Base-by-base conservation (phyloP, 805 yeast species). In the Saccharomyces jurei region DNA sequence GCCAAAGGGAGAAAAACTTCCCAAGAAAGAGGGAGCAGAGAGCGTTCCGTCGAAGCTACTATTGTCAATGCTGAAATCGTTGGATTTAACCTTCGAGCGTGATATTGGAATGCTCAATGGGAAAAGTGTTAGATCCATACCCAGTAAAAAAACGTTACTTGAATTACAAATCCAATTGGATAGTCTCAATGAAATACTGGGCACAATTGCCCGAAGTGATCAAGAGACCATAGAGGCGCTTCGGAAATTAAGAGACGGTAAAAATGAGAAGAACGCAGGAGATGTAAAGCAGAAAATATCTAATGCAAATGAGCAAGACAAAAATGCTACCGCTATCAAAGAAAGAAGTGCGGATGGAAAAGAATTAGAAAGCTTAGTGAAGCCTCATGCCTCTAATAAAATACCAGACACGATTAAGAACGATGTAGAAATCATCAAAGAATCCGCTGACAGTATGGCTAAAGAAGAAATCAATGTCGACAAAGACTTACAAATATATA, bases 51-150 rank as follows among this genome's bases (percentile, higher is more conserved):
- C 79, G 0, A 60, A 66, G 28, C 70, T 77, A 3, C 56, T 86
- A 51, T 76, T 77, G 29, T 78, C 79, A 53, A 77, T 86, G 13
- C 70, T 85, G 52, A 71, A 71, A 49, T 81, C 80, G 58, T 67
- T 84, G 41, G 74, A 76, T 49, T 66, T 86, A 52, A 70, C 79
- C 0, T 85, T 81, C 63, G 87, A 84, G 61, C 72, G 78, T 4
- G 79, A 81, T 44, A 72, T 79, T 17, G 90, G 90, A 1, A 67
- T 80, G 52, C 68, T 86, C 26, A 83, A 78, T 59, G 91, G 91
- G 0, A 83, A 81, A 21, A 63, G 76, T 5, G 73, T 80, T 0
- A 70, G 77, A 1, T 75, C 79, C 5, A 69, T 73, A 22, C 79
- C 78, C 0, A 53, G 55, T 2, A 50, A 73, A 22, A 75, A 75